These are phyloP conservation scores for Gnomoniopsis sp. DNA, from an alignment of 2,329 filamentous ascomycete species.

Conservation along the genomic window DNA sequence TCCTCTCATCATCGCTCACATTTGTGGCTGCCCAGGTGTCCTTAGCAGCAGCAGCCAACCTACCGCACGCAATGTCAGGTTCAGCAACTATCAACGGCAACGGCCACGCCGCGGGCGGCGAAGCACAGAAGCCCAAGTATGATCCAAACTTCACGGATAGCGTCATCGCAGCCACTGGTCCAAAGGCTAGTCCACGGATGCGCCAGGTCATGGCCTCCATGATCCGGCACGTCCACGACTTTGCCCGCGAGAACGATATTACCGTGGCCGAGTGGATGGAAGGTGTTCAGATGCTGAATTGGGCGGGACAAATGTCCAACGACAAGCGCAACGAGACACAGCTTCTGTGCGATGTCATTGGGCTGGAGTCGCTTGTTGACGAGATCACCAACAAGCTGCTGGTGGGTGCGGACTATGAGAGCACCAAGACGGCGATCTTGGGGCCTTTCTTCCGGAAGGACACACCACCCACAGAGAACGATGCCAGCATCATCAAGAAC, in stretches of 20 bases:
- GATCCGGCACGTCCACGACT: slow-evolving; percentile 76
- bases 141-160: slow-evolving; percentile 74
- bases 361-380: slow-evolving; percentile 73
- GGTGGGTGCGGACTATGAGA: slow-evolving; percentile 43
- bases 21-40: neutral
- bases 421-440: slow-evolving; percentile 73
- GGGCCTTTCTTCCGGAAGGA: slow-evolving; percentile 81
- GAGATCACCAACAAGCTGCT: slow-evolving; percentile 68
- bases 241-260: slow-evolving; percentile 74
- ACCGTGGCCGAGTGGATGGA: slow-evolving; percentile 78
- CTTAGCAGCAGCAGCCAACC: neutral
- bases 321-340: slow-evolving; percentile 71
- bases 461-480: slow-evolving; percentile 67
- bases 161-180: slow-evolving; percentile 72
- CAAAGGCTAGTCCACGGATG: slow-evolving; percentile 65
- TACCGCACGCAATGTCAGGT: slow-evolving; percentile 5
- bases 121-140: slow-evolving; percentile 43
- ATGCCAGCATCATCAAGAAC: slow-evolving; percentile 59
- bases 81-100: slow-evolving; percentile 14
- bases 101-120: slow-evolving; percentile 26
- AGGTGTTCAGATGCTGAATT: slow-evolving; percentile 58
- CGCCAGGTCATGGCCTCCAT: slow-evolving; percentile 65
- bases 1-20: neutral
- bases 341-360: slow-evolving; percentile 69
- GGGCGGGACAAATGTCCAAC: slow-evolving; percentile 66